Evolutionary conservation across 495 filamentous ascomycete genomes (phyloP), one percentile per base, ranked within the genome.

Genomic region (Neurospora cerealis): DNA sequence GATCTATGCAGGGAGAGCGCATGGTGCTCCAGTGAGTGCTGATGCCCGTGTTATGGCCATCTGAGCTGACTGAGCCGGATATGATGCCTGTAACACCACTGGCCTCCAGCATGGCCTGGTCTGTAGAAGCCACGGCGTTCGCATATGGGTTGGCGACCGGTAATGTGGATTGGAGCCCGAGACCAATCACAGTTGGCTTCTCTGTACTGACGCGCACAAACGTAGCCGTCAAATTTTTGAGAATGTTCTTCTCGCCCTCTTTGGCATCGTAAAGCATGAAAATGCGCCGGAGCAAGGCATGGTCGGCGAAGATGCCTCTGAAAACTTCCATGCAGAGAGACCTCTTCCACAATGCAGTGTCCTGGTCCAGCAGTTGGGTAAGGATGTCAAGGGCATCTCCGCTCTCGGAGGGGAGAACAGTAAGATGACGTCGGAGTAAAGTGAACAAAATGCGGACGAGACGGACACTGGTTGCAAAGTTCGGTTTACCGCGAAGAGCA

Each of bases 311-410:
- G 46, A 98, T 86, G 32, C 91, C 92, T 39, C 92, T 88, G 75
- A 97, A 93, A 0, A 97, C 86, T 78, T 99, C 96, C 90, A 99
- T 95, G 75, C 93, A 95, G 21, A 97, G 79, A 1, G 92, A 90
- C 44, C 96, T 86, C 78, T 93, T 97, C 96, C 96, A 99, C 6
- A 88, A 79, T 1, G 89, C 84, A 5, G 89, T 89, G 73, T 97
- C 96, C 17, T 92, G 92, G 76, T 99, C 96, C 17, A 98, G 85
- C 76, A 96, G 87, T 75, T 96, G 93, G 9, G 92, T 97, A 19
- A 98, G 81, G n/a, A 97, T 86, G 21, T 91, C 89, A 21, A 98
- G 83, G 15, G 93, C 92, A 81, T 95, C 91, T 69, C 95, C 94
- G 77, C 93, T 95, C 81, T 98, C 94, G 0, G 89, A 84, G 3